A percentile compares a stretch with the other conserved stretches of the same genome.
phyloP scores from a whole-genome alignment of 345 rosid genomes.

The thale cress (Arabidopsis thaliana) region TAIR10.1 NC_003070.9:19874501-19875000 shows the following conservation, averaged over 20 bases:
- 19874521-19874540: neutral
- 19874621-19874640: slow-evolving; percentile 20
- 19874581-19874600: slow-evolving; percentile 9
- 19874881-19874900: neutral
- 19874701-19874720: slow-evolving; percentile 32
- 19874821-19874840: neutral
- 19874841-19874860: no score
- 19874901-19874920: neutral
- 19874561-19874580: neutral
- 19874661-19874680: slow-evolving; percentile 29
- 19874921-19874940: neutral
- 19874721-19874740: slow-evolving; percentile 37
- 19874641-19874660: slow-evolving; percentile 30
- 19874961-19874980: neutral
- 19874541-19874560: neutral
- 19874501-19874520: neutral
- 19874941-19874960: no score
- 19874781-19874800: neutral
- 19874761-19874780: neutral
- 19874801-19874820: neutral
- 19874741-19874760: neutral
- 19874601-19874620: slow-evolving; percentile 14
- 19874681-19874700: slow-evolving; percentile 35
- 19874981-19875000: no score
- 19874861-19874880: neutral